A percentile compares a stretch with the other conserved stretches of the same genome.
Conservation (phyloP, 768 basidiomycete species). For the Hysterangium stoloniferum region DNA sequence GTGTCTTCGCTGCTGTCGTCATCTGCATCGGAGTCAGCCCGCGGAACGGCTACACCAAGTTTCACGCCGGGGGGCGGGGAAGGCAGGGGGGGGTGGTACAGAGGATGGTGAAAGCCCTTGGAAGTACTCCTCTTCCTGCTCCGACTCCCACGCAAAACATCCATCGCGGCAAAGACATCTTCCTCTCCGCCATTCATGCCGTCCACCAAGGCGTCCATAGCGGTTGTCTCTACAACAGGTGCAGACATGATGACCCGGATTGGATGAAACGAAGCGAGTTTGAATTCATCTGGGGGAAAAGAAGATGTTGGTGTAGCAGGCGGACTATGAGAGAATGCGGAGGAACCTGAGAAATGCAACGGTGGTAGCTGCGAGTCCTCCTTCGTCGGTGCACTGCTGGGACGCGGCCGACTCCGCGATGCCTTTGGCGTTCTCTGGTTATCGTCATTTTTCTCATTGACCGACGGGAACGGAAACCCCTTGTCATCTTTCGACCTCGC, state of each 20-base stretch:
- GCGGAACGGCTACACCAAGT: constrained; percentile 38
- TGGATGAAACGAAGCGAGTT: constrained; percentile 3
- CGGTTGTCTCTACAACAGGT: constrained; percentile 63
- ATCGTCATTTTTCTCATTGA: background rate
- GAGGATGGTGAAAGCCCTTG: constrained; percentile 51
- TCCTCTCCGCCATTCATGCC: constrained; percentile 77
- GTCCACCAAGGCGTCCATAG: constrained; percentile 80
- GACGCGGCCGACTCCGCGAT: background rate
- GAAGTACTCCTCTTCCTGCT: constrained; percentile 23
- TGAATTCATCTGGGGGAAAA: background rate
- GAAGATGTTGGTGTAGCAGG: constrained; percentile 5
- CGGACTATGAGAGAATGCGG: constrained; percentile 8
- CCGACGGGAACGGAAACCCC: background rate
- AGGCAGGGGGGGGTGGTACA: constrained; percentile 78
- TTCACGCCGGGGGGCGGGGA: constrained; percentile 75
- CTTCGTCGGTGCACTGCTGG: background rate
- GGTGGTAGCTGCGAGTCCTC: background rate
- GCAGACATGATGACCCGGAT: constrained; percentile 71
- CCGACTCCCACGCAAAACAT: constrained; percentile 31
- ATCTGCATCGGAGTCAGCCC: constrained; percentile 2
- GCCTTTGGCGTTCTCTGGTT: background rate
- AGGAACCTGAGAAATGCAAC: constrained; percentile 7
- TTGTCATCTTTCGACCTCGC: background rate
- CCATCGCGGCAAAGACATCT: constrained; percentile 32
- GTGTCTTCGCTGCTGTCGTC: constrained; percentile 2